Evolutionary conservation across 2,329 filamentous ascomycete genomes (phyloP).

Genomic region (Xylariaceae sp.): DNA sequence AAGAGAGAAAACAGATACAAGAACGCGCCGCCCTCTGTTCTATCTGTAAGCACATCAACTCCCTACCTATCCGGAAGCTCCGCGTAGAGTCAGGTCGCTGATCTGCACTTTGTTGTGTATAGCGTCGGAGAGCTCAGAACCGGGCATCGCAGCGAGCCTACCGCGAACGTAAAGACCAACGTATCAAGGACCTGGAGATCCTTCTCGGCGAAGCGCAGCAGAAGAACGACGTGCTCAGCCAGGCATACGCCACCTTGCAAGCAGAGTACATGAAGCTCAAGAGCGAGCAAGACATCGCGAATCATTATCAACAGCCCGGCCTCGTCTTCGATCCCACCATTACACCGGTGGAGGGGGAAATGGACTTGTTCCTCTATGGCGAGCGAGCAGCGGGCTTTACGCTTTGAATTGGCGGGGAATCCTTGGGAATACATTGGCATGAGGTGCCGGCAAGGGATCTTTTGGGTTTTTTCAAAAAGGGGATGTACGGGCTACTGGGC

Average conservation of each 20-base stretch:
- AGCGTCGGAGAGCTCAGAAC: slow-evolving; percentile 57
- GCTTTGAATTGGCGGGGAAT: no score
- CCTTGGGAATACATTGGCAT: no score
- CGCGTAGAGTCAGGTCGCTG: slow-evolving; percentile 3
- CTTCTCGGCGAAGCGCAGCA: slow-evolving; percentile 50
- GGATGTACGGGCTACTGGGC: no score
- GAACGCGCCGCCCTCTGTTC: slow-evolving; percentile 45
- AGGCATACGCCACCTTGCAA: slow-evolving; percentile 49
- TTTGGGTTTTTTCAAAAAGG: no score
- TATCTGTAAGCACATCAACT: slow-evolving; percentile 35
- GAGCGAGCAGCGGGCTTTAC: slow-evolving; percentile 5
- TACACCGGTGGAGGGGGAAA: slow-evolving; percentile 11
- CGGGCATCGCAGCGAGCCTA: slow-evolving; percentile 58
- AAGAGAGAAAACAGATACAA: slow-evolving; percentile 51
- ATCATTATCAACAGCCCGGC: slow-evolving; percentile 19
- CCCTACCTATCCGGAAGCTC: background rate
- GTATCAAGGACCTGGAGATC: slow-evolving; percentile 58
- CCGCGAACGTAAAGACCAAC: slow-evolving; percentile 59
- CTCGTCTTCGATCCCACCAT: slow-evolving; percentile 19
- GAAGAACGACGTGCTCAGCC: slow-evolving; percentile 51
- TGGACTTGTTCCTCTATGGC: slow-evolving; percentile 21
- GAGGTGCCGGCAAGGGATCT: no score
- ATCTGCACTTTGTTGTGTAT: slow-evolving; percentile 3
- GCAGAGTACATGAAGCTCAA: slow-evolving; percentile 39
- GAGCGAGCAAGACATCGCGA: slow-evolving; percentile 24